A percentile compares a stretch with the other conserved stretches of the same genome.
These are phyloP conservation scores for Micractinium conductrix DNA, from an alignment of 139 green algal species.

Conservation along the genomic window DNA sequence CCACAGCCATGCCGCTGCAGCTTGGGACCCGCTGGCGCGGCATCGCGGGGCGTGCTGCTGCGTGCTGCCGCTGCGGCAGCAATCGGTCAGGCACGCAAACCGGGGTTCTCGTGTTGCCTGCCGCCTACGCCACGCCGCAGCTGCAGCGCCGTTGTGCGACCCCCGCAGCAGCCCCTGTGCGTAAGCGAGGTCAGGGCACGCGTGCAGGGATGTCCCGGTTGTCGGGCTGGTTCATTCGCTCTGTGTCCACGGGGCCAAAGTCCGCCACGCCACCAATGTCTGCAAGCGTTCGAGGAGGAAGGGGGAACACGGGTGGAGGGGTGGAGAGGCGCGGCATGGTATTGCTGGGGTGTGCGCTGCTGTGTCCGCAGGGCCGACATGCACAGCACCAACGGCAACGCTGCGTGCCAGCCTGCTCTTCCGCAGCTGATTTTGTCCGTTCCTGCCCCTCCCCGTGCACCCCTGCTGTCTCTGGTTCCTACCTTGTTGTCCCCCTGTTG, in stretches of 20 bases:
- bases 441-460: not conserved
- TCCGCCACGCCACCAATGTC: constrained; percentile 32
- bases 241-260: constrained; percentile 23
- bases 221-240: constrained; percentile 19
- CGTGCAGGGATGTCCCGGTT: not conserved
- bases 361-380: not conserved
- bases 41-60: too few species aligned
- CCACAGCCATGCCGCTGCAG: too few species aligned
- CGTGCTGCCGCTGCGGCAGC: too few species aligned
- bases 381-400: too few species aligned
- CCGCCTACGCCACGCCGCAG: too few species aligned
- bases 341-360: not conserved
- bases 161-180: too few species aligned
- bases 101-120: too few species aligned
- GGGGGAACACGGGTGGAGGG: not conserved
- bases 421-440: not conserved
- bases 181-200: constrained; percentile 8
- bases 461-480: not conserved
- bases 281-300: not conserved
- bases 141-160: too few species aligned
- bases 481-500: too few species aligned
- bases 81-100: too few species aligned
- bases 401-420: not conserved
- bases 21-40: too few species aligned
- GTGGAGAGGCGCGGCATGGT: not conserved